A percentile compares a stretch with the other conserved stretches of the same genome.
Conservation (phyloP, 1,284 basidiomycete species). For the Ustilago shanxiensis region DNA sequence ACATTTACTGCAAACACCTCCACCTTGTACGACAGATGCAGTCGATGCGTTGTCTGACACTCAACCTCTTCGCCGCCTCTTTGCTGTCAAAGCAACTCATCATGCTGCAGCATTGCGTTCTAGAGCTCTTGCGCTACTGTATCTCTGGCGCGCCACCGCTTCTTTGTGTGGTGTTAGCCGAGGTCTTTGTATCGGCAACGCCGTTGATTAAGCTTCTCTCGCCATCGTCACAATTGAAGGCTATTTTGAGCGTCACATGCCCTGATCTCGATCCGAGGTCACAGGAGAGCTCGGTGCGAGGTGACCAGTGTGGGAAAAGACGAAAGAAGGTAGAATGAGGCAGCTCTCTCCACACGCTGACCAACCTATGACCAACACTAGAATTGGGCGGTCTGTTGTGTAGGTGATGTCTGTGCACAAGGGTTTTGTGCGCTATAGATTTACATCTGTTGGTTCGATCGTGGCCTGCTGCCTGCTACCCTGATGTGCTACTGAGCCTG, state of each 20-base stretch:
- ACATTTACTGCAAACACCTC: constrained; percentile 11
- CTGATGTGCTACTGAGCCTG: background rate
- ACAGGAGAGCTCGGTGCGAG: background rate
- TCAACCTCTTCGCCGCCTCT: background rate
- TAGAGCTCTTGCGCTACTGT: no score
- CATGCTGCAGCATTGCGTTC: background rate
- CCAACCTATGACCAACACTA: background rate
- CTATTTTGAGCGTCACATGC: constrained; percentile 22
- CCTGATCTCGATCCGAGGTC: constrained; percentile 4
- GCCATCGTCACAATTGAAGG: background rate
- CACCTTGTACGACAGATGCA: background rate
- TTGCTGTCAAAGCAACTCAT: background rate
- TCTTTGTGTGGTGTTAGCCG: background rate
- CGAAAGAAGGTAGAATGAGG: background rate
- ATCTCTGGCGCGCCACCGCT: constrained; percentile 3
- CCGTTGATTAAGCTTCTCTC: constrained; percentile 6
- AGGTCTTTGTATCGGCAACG: background rate
- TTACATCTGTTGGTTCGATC: background rate
- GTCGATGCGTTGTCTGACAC: background rate
- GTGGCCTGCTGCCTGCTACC: background rate
- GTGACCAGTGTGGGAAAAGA: background rate
- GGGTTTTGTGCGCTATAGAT: background rate
- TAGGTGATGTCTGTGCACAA: constrained; percentile 7
- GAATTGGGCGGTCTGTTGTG: no score
- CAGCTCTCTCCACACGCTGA: background rate